Conservation (phyloP, 2,329 filamentous ascomycete genomes). For the Sphaerulina musiva region DNA sequence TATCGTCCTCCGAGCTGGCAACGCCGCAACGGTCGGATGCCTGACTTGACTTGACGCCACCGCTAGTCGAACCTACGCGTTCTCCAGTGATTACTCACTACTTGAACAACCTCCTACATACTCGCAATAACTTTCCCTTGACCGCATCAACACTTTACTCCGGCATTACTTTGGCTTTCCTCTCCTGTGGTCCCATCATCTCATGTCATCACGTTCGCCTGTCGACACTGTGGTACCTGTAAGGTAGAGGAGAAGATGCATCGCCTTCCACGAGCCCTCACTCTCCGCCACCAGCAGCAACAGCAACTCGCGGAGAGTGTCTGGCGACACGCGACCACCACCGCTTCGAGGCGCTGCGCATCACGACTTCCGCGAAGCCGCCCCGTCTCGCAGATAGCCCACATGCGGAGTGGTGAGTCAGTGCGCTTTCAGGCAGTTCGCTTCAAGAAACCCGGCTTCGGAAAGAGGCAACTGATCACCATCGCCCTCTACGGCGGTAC, state of each 20-base stretch:
- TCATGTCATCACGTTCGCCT: neutral
- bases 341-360: too few relatives aligned
- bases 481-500: slow-evolving; percentile 22
- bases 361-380: slow-evolving; percentile 9
- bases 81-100: too few relatives aligned
- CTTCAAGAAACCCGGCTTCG: slow-evolving; percentile 36
- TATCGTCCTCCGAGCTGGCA: too few relatives aligned
- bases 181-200: neutral
- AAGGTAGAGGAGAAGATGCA: slow-evolving; percentile 19
- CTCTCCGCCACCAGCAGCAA: slow-evolving; percentile 25
- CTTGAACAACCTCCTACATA: neutral
- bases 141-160: too few relatives aligned
- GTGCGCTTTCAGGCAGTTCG: slow-evolving; percentile 35
- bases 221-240: neutral
- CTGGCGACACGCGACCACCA: too few relatives aligned
- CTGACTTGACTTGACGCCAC: neutral
- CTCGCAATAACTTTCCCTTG: neutral
- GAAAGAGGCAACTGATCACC: slow-evolving; percentile 25
- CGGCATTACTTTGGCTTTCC: neutral
- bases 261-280: slow-evolving; percentile 26
- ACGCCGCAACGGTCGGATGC: neutral
- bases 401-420: slow-evolving; percentile 21
- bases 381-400: slow-evolving; percentile 11
- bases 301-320: too few relatives aligned
- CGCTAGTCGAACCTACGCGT: too few relatives aligned